Evolutionary conservation across 1,139 yeast species (phyloP), one percentile per base, ranked within the genome.

Genomic region (Suhomyces bolitotheri): DNA sequence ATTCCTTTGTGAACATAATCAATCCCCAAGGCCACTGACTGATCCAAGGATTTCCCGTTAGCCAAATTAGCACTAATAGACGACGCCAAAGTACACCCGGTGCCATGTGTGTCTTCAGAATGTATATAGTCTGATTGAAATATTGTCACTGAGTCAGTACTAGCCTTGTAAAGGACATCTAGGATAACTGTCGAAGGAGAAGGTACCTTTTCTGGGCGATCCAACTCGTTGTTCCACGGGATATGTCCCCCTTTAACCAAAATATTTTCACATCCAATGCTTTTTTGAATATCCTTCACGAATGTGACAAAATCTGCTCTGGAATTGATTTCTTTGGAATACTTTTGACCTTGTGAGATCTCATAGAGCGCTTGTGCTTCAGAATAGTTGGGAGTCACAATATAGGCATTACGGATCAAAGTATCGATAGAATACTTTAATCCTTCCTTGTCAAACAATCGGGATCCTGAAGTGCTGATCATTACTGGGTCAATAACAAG

Each of bases 71-170:
- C 79, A 0, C 95, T 82, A 47, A 89, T 82, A 1, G 95, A 73
- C 1, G 96, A 81, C 0, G 95, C 80, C 33, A 89, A 65, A 0
- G 96, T 85, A 57, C 97, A 89, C 0, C 97, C 97, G 2, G 96
- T 87, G 7, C 97, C 97, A 56, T 89, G 97, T 1, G 89, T 80
- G 49, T 80, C 76, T 4, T 60, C 54, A 2, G 87, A 69, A 3
- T 62, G 56, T 13, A 80, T 58, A 46, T 56, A 76, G 2, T 56
- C 57, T 7, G 89, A 78, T 43, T 70, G 67, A 52, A 75, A 78
- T 1, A 76, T 54, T 2, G 71, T 64, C 27, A 67, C 58, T 1
- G 53, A 49, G 4, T 64, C 68, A 0, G 51, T 47, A 3, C 53
- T 44, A 2, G 76, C 69, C 40, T 77, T 71, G 50, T 76, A 83